phyloP scores from a whole-genome alignment of 192 early-diverging fungal species.

The Irineochytrium annulatum region DNA sequence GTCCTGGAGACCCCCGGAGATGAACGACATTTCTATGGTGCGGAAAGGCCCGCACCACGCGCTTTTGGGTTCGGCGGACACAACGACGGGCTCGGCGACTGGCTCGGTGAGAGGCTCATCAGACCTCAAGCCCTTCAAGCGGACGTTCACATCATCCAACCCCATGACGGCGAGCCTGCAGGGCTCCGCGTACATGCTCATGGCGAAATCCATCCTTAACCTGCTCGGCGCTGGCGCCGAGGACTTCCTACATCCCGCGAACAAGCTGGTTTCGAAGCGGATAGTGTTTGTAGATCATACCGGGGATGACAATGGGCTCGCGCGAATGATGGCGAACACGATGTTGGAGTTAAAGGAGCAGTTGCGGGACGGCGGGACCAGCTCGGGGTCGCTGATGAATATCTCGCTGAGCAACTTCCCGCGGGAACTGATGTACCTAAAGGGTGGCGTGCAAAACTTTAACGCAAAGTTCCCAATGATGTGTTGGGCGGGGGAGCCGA shows the following conservation, averaged over 20 bases:
- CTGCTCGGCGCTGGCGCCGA: neutral
- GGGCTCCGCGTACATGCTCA: too few species aligned
- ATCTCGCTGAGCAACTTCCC: neutral
- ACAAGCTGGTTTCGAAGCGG: neutral
- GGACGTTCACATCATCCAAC: too few species aligned
- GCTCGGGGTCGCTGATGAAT: neutral
- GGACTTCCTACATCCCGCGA: neutral
- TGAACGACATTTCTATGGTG: too few species aligned
- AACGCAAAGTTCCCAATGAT: neutral
- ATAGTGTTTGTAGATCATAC: neutral
- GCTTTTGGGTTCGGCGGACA: too few species aligned
- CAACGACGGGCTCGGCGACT: too few species aligned
- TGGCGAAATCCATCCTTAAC: too few species aligned
- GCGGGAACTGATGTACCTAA: neutral
- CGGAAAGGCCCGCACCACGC: too few species aligned
- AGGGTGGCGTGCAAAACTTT: neutral
- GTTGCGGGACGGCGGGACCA: neutral
- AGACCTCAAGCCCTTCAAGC: too few species aligned
- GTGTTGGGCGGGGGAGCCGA: neutral
- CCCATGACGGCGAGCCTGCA: too few species aligned
- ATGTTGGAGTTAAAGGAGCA: neutral
- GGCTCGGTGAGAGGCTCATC: too few species aligned
- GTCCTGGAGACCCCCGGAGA: too few species aligned
- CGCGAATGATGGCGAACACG: neutral
- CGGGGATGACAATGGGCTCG: neutral